A percentile compares a stretch with the other conserved stretches of the same genome.
These are phyloP conservation scores for Neurospora sp. DNA, from an alignment of 495 filamentous ascomycete species.

Conservation along the genomic window DNA sequence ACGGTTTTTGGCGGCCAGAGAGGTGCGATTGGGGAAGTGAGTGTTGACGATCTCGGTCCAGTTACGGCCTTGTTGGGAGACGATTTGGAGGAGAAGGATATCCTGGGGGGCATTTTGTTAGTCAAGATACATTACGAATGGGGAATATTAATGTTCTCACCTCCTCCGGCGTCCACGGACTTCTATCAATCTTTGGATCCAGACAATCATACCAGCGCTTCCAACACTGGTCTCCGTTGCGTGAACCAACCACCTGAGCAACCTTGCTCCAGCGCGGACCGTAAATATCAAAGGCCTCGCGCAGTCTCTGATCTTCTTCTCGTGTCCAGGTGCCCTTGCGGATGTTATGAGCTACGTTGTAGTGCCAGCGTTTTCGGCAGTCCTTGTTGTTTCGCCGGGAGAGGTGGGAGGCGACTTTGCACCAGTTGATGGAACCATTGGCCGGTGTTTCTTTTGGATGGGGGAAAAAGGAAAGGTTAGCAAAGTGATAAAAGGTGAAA, in stretches of 20 bases:
- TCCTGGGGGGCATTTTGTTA: constrained; percentile 12
- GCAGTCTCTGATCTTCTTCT: constrained; percentile 30
- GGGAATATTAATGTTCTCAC: constrained; percentile 6
- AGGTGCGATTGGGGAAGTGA: constrained; percentile 25
- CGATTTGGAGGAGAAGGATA: constrained; percentile 14
- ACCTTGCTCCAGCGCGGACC: constrained; percentile 28
- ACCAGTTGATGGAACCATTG: constrained; percentile 29
- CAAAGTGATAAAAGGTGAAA: not conserved
- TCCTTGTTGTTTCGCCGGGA: constrained; percentile 33
- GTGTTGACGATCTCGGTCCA: constrained; percentile 27
- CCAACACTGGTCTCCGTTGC: constrained; percentile 27
- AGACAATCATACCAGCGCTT: constrained; percentile 27
- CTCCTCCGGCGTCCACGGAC: constrained; percentile 23
- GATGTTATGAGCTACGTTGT: constrained; percentile 28
- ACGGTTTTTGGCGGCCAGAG: constrained; percentile 27
- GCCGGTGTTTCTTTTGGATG: constrained; percentile 11
- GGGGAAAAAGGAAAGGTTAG: not conserved
- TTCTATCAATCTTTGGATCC: constrained; percentile 22
- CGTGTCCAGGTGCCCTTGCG: constrained; percentile 30
- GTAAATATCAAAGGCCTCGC: constrained; percentile 23
- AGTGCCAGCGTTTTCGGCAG: constrained; percentile 32
- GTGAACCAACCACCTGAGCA: constrained; percentile 17
- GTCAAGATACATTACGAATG: not conserved
- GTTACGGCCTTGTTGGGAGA: constrained; percentile 21
- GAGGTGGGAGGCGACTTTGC: constrained; percentile 26